These are phyloP conservation scores for Helichrysum umbraculigerum DNA, from an alignment of 129 eudicot genomes.

Conservation along the genomic window DNA sequence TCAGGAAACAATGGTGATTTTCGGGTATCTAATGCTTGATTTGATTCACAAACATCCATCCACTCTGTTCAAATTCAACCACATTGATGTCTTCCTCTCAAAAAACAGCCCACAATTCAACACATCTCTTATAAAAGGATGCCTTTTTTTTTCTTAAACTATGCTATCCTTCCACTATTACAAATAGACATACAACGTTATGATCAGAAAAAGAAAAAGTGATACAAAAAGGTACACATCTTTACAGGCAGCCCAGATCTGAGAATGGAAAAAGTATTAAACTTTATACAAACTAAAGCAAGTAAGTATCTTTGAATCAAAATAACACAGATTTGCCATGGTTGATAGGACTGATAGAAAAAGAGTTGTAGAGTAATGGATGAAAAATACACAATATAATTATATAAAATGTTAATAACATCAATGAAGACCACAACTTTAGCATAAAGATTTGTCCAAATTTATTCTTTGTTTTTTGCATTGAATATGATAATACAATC, in stretches of 20 bases:
- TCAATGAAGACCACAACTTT: slow-evolving; percentile 24
- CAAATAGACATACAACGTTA: slow-evolving; percentile 40
- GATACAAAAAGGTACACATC: slow-evolving; percentile 43
- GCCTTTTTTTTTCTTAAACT: slow-evolving; percentile 25
- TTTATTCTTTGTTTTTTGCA: slow-evolving; percentile 41
- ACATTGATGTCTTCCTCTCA: slow-evolving; percentile 55
- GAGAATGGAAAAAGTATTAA: slow-evolving; percentile 25
- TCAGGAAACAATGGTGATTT: slow-evolving; percentile 44
- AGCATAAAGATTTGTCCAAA: slow-evolving; percentile 28
- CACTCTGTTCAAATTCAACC: slow-evolving; percentile 65
- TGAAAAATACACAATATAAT: slow-evolving; percentile 33
- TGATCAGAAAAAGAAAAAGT: slow-evolving; percentile 45
- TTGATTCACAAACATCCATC: slow-evolving; percentile 81
- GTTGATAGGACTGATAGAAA: slow-evolving; percentile 53
- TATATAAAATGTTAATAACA: slow-evolving; percentile 29
- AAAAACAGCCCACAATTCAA: slow-evolving; percentile 15
- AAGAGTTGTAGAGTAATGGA: slow-evolving; percentile 38
- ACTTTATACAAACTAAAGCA: slow-evolving; percentile 38
- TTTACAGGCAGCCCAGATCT: slow-evolving; percentile 74
- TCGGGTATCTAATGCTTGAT: slow-evolving; percentile 49
- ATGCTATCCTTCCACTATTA: slow-evolving; percentile 36
- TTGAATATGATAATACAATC: slow-evolving; percentile 31
- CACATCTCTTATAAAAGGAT: slow-evolving; percentile 3
- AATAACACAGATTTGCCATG: slow-evolving; percentile 58
- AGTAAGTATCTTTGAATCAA: slow-evolving; percentile 37